phyloP scores from a whole-genome alignment of 2,329 filamentous ascomycete species.

The Plenodomus lindquistii region DNA sequence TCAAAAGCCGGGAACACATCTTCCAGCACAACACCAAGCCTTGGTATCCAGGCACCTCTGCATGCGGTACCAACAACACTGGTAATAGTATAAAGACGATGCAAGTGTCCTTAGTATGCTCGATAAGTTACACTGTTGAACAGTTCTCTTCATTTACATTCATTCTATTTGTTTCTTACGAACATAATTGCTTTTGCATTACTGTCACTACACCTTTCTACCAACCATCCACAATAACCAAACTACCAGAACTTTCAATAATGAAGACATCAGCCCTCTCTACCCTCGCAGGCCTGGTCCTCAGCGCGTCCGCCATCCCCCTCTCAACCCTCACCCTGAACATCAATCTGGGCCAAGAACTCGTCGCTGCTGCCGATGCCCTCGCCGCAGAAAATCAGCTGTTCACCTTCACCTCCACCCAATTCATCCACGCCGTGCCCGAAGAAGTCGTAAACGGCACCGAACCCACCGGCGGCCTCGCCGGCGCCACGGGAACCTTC shows the following conservation, averaged over 20 bases:
- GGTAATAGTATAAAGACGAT: conserved; percentile 4
- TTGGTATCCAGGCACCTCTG: conserved; percentile 18
- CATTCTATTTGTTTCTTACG: conserved; percentile 14
- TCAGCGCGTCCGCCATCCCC: conserved; percentile 16
- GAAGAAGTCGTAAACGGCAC: conserved; percentile 56
- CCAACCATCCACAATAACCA: neutral
- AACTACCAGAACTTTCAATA: conserved; percentile 7
- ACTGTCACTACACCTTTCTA: conserved; percentile 5
- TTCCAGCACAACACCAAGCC: conserved; percentile 22
- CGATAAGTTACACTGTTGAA: conserved; percentile 28
- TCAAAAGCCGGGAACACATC: conserved; percentile 16
- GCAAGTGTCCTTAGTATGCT: neutral
- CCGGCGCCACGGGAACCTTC: conserved; percentile 54
- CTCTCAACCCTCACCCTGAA: conserved; percentile 17
- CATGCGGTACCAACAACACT: neutral
- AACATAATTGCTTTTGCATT: conserved; percentile 1
- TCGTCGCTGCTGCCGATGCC: conserved; percentile 4
- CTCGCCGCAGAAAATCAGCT: conserved; percentile 17
- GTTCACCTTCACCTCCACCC: conserved; percentile 55
- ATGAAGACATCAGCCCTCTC: conserved; percentile 21
- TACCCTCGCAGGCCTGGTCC: conserved; percentile 12
- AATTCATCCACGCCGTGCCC: conserved; percentile 52
- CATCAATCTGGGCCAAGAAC: conserved; percentile 20
- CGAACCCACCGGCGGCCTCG: conserved; percentile 49
- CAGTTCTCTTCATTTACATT: conserved; percentile 24